Conservation (phyloP, 768 basidiomycete genomes). For the Suillus cothurnatus region DNA sequence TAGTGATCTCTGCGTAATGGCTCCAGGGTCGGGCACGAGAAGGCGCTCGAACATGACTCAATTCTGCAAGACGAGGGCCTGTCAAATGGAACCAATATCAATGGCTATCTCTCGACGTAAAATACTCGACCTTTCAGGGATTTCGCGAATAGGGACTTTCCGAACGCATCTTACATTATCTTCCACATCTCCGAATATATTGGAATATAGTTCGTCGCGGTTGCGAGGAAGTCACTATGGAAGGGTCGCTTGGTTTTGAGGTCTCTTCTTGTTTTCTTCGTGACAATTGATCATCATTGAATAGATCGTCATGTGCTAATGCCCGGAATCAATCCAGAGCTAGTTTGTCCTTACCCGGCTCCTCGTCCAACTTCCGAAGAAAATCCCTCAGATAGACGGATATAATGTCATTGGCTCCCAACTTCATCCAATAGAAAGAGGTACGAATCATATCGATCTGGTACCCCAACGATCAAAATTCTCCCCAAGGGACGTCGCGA, state of each 20-base stretch:
- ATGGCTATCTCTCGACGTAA: neutral
- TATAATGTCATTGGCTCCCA: neutral
- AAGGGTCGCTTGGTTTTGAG: neutral
- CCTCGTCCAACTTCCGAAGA: no score
- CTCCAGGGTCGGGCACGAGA: neutral
- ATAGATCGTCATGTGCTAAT: neutral
- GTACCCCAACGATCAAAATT: neutral
- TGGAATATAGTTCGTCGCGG: no score
- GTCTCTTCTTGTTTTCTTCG: neutral
- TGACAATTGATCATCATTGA: neutral
- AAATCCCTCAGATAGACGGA: neutral
- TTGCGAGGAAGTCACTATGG: no score
- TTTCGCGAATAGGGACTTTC: neutral
- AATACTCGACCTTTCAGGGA: neutral
- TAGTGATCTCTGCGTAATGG: slow-evolving; percentile 1
- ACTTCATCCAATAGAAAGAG: neutral
- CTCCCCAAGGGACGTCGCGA: neutral
- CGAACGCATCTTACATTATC: neutral
- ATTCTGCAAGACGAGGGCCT: neutral
- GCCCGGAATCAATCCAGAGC: neutral
- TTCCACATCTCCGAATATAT: neutral
- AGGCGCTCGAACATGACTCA: neutral
- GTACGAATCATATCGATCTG: neutral
- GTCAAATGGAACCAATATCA: neutral
- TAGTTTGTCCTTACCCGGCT: neutral